A percentile compares a stretch with the other conserved stretches of the same genome.
Conservation (phyloP, 768 basidiomycete species). For the Dacryopinax spathularia region DNA sequence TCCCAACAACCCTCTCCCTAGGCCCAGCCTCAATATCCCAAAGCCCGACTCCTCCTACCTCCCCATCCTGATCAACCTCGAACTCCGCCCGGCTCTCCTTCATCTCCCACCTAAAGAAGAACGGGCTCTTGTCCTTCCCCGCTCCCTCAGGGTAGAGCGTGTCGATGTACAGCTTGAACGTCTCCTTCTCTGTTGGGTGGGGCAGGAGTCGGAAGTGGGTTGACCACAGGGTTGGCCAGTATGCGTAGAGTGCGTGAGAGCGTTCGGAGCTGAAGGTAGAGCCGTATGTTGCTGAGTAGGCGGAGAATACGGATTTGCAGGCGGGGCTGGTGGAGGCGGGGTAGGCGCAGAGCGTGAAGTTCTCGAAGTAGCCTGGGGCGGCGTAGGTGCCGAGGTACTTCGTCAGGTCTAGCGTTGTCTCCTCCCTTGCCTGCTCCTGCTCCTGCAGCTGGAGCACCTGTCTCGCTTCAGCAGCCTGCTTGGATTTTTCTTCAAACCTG, state of each 20-base stretch:
- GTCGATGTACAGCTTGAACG: background rate
- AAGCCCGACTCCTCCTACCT: background rate
- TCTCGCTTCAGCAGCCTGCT: no score
- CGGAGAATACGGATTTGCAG: background rate
- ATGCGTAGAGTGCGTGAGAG: background rate
- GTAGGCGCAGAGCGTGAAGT: constrained; percentile 26
- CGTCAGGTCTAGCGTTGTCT: constrained; percentile 12
- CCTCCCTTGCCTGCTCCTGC: background rate
- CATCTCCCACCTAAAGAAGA: background rate
- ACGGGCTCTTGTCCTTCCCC: background rate
- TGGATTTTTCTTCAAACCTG: no score
- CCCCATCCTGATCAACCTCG: background rate
- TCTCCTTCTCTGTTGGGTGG: background rate
- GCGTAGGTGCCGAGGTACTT: constrained; percentile 27
- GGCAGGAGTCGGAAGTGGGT: background rate
- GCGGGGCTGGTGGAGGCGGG: background rate
- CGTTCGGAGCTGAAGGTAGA: background rate
- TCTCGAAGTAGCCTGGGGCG: constrained; percentile 26
- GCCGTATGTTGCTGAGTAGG: background rate
- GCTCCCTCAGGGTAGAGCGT: background rate
- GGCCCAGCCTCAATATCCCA: background rate
- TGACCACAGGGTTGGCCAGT: background rate
- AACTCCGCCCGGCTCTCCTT: background rate
- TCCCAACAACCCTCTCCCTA: background rate
- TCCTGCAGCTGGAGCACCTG: no score